Evolutionary conservation across 768 basidiomycete genomes (phyloP), one percentile per base, ranked within the genome.

Genomic region (Tephrocybe rancida): DNA sequence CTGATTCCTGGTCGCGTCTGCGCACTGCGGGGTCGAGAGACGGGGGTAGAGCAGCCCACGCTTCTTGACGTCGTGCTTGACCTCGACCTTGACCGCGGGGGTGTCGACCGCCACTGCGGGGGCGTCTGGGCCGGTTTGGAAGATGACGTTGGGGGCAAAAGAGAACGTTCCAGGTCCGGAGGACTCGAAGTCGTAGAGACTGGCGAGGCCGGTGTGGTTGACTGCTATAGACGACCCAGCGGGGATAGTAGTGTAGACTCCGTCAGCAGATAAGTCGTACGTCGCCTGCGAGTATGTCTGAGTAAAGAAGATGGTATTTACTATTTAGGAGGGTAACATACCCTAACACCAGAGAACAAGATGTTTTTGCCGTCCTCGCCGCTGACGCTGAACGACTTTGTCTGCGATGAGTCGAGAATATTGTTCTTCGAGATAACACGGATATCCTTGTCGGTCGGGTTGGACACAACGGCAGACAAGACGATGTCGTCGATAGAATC

Each of bases 341-440:
- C 52, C 39, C 38, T 47, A 19, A 54, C 34, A 19, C 52, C 52
- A 11, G 52, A 48, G 41, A 54, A 54, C 19, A 48, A 9, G 7
- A 54, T 13, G 10, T 48, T 29, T 14, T 54, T 18, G 39, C 46
- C 46, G 21, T 34, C 39, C 19, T 48, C 43, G 5, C 35, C 35
- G 38, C 29, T 48, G 38, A 48, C 52, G n/a, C 30, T 34, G 46
- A 54, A 54, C 3, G 52, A 54, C 24, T 48, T 48, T 2, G 45
- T 54, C 0, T 45, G 6, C 14, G 52, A 39, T 6, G 52, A 26
- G 27, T 54, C 52, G 21, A 54, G 52, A 24, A 54, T 43, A 30
- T 54, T 54, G 38, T 54, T 54, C 46, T 48, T 54, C 25, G 52
- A 34, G 26, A 54, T 48, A 29, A 54, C 45, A 19, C 52, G 52